A percentile compares a stretch with the other conserved stretches of the same genome.
phyloP scores from a whole-genome alignment of 2,329 filamentous ascomycete species.

The Penicillium janthinellum region DNA sequence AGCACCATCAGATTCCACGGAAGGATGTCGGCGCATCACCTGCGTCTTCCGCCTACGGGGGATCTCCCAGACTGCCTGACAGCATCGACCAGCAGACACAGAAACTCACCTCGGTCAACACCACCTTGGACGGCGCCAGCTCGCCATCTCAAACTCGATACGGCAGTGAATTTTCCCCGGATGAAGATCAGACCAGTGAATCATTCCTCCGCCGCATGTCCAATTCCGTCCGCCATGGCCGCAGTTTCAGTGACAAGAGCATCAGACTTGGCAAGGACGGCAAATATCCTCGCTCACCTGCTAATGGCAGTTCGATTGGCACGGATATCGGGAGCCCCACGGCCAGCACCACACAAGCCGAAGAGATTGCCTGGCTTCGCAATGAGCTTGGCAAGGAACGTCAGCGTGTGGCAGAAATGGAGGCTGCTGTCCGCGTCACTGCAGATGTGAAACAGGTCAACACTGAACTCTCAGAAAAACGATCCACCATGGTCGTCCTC shows the following conservation, averaged over 20 bases:
- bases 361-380: conserved; percentile 66
- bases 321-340: conserved; percentile 74
- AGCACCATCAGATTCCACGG: conserved; percentile 58
- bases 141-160: conserved; percentile 68
- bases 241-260: conserved; percentile 75
- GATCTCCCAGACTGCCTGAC: conserved; percentile 45
- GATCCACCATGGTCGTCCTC: conserved; percentile 90
- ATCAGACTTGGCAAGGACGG: conserved; percentile 61
- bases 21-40: conserved; percentile 60
- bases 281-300: conserved; percentile 71
- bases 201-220: conserved; percentile 87
- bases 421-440: conserved; percentile 59
- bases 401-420: conserved; percentile 80
- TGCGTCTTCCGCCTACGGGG: conserved; percentile 36
- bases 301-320: conserved; percentile 50
- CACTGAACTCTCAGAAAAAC: conserved; percentile 85
- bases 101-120: conserved; percentile 48
- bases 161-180: conserved; percentile 84
- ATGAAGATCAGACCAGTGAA: conserved; percentile 68
- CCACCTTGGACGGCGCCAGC: conserved; percentile 49
- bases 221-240: conserved; percentile 88
- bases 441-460: conserved; percentile 74
- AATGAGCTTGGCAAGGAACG: conserved; percentile 81
- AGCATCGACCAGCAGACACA: conserved; percentile 16
- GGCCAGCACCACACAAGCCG: conserved; percentile 59